Conservation (phyloP, 2,329 filamentous ascomycete genomes). For the Furcasterigmium furcatum region DNA sequence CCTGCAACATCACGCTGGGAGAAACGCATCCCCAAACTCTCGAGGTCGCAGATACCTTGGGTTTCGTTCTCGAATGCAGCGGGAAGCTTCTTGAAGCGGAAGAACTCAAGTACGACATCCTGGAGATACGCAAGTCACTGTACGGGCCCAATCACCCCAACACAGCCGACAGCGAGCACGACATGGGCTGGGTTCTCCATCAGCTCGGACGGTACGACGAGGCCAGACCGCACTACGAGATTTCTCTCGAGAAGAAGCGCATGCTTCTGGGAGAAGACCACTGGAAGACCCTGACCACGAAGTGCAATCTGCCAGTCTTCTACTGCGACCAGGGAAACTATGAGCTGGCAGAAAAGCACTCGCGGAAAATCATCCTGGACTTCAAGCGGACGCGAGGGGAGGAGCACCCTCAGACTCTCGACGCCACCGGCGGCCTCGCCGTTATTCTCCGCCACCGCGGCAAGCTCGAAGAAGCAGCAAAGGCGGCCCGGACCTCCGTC, state of each 20-base stretch:
- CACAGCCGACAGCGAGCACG: constrained; percentile 1
- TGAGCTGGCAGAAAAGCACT: neutral
- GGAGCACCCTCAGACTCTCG: neutral
- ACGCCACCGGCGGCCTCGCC: neutral
- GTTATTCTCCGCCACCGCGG: constrained; percentile 1
- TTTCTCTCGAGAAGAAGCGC: neutral
- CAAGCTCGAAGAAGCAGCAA: neutral
- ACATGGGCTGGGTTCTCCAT: neutral
- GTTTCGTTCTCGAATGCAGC: neutral
- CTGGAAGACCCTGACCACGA: constrained; percentile 2
- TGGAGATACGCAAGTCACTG: neutral
- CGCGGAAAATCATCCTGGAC: constrained; percentile 1
- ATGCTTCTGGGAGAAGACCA: constrained; percentile 1
- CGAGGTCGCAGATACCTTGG: neutral
- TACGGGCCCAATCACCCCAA: constrained; percentile 1
- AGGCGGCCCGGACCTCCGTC: constrained; percentile 1
- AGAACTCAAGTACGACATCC: neutral
- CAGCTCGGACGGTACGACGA: constrained; percentile 1
- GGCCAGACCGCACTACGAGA: neutral
- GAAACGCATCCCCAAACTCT: constrained; percentile 1
- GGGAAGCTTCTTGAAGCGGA: constrained; percentile 1
- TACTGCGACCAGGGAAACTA: constrained; percentile 2
- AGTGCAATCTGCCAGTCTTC: constrained; percentile 1
- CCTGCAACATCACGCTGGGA: neutral
- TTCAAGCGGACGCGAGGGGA: constrained; percentile 1